phyloP scores from a whole-genome alignment of 495 filamentous ascomycete genomes.

The Physcia stellaris region DNA sequence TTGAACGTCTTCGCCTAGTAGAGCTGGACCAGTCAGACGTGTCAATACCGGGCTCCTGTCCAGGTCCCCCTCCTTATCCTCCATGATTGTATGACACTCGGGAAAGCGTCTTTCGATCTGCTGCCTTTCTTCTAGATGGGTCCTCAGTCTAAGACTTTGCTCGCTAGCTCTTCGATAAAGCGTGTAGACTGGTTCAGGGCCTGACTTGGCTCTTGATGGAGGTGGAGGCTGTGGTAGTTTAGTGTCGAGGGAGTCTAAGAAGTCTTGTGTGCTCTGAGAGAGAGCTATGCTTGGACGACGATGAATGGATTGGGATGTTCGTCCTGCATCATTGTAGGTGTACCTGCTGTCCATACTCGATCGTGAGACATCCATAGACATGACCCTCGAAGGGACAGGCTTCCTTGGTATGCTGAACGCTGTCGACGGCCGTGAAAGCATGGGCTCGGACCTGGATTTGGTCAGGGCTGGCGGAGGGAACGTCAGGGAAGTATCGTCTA shows the following conservation, averaged over 20 bases:
- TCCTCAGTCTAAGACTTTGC: conserved; percentile 14
- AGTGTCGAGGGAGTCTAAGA: conserved; percentile 12
- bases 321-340: too few relatives aligned
- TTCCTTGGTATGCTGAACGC: conserved; percentile 14
- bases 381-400: conserved; percentile 10
- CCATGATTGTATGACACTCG: conserved; percentile 11
- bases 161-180: conserved; percentile 16
- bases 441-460: conserved; percentile 14
- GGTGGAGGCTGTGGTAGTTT: conserved; percentile 8
- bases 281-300: conserved; percentile 7
- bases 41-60: too few relatives aligned
- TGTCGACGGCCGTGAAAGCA: conserved; percentile 10
- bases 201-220: conserved; percentile 1
- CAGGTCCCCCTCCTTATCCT: conserved; percentile 9
- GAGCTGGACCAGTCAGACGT: background rate
- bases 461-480: conserved; percentile 13
- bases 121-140: conserved; percentile 15
- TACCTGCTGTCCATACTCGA: conserved; percentile 12
- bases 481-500: conserved; percentile 5
- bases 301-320: conserved; percentile 2
- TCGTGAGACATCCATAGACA: conserved; percentile 11
- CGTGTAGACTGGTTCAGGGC: conserved; percentile 7
- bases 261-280: conserved; percentile 14
- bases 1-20: background rate
- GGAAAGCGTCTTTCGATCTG: conserved; percentile 12